Conservation (phyloP, 768 basidiomycete species). For the Trametes meyenii region DNA sequence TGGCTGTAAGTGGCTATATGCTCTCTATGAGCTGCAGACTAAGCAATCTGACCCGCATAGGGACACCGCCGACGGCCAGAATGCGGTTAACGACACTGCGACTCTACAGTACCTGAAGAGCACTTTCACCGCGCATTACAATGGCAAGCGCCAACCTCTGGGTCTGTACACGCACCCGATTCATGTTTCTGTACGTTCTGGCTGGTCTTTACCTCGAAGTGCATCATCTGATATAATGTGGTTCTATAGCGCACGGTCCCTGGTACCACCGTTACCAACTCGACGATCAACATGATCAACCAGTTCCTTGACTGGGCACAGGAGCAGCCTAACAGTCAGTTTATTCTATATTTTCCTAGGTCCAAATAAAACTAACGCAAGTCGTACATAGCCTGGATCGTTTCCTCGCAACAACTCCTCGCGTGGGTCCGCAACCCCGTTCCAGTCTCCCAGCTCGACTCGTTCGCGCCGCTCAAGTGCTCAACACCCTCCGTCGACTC, state of each 20-base stretch:
- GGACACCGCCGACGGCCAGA: slow-evolving; percentile 57
- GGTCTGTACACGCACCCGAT: slow-evolving; percentile 85
- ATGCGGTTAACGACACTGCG: slow-evolving; percentile 55
- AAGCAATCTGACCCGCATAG: slow-evolving; percentile 31
- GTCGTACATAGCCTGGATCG: slow-evolving; percentile 61
- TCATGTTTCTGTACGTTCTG: slow-evolving; percentile 57
- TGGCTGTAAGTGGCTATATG: slow-evolving; percentile 59
- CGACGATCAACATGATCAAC: slow-evolving; percentile 77
- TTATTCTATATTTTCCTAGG: neutral
- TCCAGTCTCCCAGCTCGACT: slow-evolving; percentile 59
- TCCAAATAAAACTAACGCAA: neutral
- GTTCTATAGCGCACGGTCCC: slow-evolving; percentile 54
- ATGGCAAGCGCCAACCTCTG: slow-evolving; percentile 73
- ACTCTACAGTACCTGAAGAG: slow-evolving; percentile 73
- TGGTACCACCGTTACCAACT: slow-evolving; percentile 51
- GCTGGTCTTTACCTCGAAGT: neutral
- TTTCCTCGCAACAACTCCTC: slow-evolving; percentile 70
- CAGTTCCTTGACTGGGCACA: slow-evolving; percentile 84
- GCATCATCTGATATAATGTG: neutral
- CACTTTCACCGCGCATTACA: slow-evolving; percentile 77
- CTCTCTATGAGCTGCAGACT: neutral
- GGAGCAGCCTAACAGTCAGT: slow-evolving; percentile 59
- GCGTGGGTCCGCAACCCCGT: slow-evolving; percentile 76
- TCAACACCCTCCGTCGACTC: slow-evolving; percentile 59
- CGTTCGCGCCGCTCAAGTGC: slow-evolving; percentile 61